A percentile compares a stretch with the other conserved stretches of the same genome.
Evolutionary conservation across 139 green algal species (phyloP).

Genomic region (Volvox reticuliferus): DNA sequence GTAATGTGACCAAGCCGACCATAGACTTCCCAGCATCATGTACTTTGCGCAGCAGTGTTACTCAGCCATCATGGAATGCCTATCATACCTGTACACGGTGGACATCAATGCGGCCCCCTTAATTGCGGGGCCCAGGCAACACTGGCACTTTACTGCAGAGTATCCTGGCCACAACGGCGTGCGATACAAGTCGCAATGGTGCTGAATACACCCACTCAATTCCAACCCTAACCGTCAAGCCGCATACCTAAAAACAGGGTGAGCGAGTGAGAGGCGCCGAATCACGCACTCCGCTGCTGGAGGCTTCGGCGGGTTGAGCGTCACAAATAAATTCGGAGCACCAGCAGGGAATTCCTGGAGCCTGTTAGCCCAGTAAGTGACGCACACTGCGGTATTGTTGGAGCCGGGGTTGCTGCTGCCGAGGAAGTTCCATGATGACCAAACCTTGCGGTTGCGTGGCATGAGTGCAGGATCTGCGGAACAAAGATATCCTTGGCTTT

Average conservation of each 20-base stretch:
- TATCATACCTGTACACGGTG: too few relatives aligned
- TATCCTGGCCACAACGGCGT: too few relatives aligned
- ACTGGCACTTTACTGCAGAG: too few relatives aligned
- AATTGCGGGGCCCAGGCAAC: too few relatives aligned
- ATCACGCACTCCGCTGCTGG: slow-evolving; percentile 68
- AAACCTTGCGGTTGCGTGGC: slow-evolving; percentile 77
- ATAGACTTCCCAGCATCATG: too few relatives aligned
- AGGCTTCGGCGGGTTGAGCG: slow-evolving; percentile 89
- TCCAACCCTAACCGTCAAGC: too few relatives aligned
- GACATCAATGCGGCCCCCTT: too few relatives aligned
- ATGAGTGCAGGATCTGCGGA: slow-evolving; percentile 76
- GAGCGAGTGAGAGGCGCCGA: slow-evolving; percentile 73
- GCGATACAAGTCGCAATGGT: too few relatives aligned
- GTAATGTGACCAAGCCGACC: too few relatives aligned
- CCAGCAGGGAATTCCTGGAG: slow-evolving; percentile 84
- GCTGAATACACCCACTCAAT: too few relatives aligned
- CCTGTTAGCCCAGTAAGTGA: slow-evolving; percentile 94
- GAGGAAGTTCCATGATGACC: slow-evolving; percentile 95
- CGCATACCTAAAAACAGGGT: slow-evolving; percentile 85
- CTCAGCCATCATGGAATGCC: too few relatives aligned
- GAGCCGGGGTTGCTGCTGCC: slow-evolving; percentile 36
- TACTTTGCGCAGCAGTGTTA: too few relatives aligned
- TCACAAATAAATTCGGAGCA: slow-evolving; percentile 89
- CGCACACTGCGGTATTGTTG: slow-evolving; percentile 77
- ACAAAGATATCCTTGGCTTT: background rate